phyloP scores from a whole-genome alignment of 1,284 basidiomycete genomes.

The Leccinum cinnamomeum region DNA sequence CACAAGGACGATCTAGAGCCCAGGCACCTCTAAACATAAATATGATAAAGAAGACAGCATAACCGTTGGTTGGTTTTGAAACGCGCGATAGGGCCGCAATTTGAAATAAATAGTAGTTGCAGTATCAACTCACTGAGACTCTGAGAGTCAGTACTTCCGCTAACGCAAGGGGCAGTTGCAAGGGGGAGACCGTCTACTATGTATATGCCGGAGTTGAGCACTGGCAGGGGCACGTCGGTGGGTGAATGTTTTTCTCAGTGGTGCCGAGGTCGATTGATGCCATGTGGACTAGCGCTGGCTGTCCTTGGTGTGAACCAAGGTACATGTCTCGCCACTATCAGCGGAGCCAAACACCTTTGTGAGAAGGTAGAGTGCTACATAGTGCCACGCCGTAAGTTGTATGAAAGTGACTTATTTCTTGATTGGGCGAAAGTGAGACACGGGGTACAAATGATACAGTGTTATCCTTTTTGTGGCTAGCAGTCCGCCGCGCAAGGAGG shows the following conservation, averaged over 20 bases:
- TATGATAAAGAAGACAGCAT: background rate
- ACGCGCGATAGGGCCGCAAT: background rate
- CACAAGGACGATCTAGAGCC: background rate
- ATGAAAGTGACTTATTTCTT: background rate
- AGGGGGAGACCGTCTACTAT: background rate
- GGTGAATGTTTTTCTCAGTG: background rate
- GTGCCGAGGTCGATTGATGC: background rate
- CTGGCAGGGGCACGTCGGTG: background rate
- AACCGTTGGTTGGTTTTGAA: background rate
- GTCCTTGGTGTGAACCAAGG: background rate
- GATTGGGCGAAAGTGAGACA: background rate
- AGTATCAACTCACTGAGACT: background rate
- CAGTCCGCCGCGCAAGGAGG: conserved; percentile 18
- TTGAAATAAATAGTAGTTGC: background rate
- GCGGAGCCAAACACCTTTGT: background rate
- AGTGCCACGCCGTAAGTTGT: background rate
- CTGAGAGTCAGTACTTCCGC: background rate
- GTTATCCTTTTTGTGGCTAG: conserved; percentile 4
- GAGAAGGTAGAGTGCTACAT: background rate
- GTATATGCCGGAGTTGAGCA: background rate
- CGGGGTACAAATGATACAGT: conserved; percentile 9
- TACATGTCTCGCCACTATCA: background rate
- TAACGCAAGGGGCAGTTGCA: background rate
- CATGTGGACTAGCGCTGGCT: background rate
- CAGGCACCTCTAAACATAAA: background rate